Evolutionary conservation across 768 basidiomycete species (phyloP), one percentile per base, ranked within the genome.

Genomic region (Austroboletus festivus): DNA sequence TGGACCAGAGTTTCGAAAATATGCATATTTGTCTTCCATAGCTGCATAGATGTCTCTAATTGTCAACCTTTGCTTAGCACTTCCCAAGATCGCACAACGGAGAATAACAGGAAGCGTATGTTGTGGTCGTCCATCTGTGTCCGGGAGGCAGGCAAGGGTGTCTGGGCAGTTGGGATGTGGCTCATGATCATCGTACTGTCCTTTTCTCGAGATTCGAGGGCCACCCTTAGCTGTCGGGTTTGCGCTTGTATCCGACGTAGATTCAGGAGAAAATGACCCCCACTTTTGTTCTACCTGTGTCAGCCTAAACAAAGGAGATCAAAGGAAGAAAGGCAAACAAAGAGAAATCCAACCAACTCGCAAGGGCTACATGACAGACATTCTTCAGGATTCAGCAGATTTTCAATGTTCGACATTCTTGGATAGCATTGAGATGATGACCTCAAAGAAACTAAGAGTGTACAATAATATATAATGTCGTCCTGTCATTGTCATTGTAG

Each of bases 31-130:
- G 26, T 77, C 76, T 71, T 91, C 89, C 86, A 91, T 91, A 16
- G 86, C 83, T 10, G 85, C 85, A 57, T 91, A 91, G 49, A 91
- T 90, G 59, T 90, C 88, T 41, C 88, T 77, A 57, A 91, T 89
- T 12, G 89, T 91, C 23, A 91, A 73, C 20, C 87, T 80, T 59
- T 83, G 81, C 53, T 80, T 79, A 10, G 82, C 75, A 61, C 85
- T 86, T 34, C 89, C 89, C 40, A 91, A 71, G 57, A 91, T 91
- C 22, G 89, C 85, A 58, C 89, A 91, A 24, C 89, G 83, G 42
- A 91, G 74, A 63, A 91, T 91, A 49, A 90, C 83, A 20, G 89
- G 89, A 38, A 91, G 79, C 11, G 89, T 90, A 58, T 91, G 88
- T 55, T 89, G 87, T 45, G 89, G 89, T 53, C 86, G 73, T 38